phyloP scores from a whole-genome alignment of 2,329 filamentous ascomycete genomes.

The Beauveria pseudobassiana region DNA sequence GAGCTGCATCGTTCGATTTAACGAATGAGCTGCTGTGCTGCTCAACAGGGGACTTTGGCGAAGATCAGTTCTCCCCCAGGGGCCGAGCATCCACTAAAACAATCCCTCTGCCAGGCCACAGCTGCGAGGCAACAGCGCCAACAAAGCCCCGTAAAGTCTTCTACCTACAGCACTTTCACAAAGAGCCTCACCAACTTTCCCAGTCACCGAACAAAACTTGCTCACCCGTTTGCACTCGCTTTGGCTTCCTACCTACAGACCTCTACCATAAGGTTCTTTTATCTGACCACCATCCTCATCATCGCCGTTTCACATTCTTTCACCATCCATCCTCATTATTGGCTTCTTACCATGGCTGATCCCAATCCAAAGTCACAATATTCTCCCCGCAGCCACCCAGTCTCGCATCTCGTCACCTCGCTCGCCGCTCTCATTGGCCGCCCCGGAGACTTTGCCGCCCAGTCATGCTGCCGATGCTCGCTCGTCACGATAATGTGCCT shows the following conservation, averaged over 20 bases:
- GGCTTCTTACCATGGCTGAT: not conserved
- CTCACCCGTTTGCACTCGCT: too few relatives aligned
- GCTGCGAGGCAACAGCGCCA: not conserved
- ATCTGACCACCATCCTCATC: not conserved
- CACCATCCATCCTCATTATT: not conserved
- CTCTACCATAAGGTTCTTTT: too few relatives aligned
- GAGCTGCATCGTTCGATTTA: not conserved
- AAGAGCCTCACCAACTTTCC: not conserved
- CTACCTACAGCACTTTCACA: not conserved
- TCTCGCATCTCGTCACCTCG: not conserved
- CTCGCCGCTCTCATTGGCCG: not conserved
- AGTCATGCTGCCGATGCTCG: not conserved
- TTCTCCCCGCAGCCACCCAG: not conserved
- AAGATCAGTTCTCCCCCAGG: not conserved
- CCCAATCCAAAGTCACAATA: not conserved
- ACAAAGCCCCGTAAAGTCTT: not conserved
- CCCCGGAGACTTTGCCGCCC: constrained; percentile 2
- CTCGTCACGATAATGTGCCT: not conserved
- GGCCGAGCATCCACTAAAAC: not conserved
- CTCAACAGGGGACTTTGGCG: not conserved
- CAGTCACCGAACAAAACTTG: too few relatives aligned
- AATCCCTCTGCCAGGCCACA: not conserved
- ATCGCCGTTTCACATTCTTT: too few relatives aligned
- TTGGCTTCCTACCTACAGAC: too few relatives aligned
- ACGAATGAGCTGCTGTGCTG: not conserved